Conservation (phyloP, 129 eudicot genomes). For the Artemisia argyi region DNA sequence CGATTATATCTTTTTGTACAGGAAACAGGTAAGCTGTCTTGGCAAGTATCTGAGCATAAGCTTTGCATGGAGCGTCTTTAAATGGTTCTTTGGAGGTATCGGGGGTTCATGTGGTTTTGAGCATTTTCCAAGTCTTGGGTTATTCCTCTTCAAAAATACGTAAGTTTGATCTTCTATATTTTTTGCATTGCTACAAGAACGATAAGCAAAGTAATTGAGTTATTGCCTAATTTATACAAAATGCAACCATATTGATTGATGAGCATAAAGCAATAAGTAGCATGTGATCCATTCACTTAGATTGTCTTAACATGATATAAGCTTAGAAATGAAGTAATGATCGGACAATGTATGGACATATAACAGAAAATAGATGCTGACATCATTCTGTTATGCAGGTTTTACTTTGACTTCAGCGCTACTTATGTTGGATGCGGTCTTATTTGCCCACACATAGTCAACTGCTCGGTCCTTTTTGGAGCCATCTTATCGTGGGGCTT, state of each 20-base stretch:
- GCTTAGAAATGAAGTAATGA: too few species aligned
- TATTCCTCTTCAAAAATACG: constrained; percentile 18
- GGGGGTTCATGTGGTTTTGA: constrained; percentile 28
- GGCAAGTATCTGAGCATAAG: constrained; percentile 24
- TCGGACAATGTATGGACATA: too few species aligned
- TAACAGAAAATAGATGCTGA: too few species aligned
- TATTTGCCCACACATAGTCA: constrained; percentile 92
- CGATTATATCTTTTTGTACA: constrained; percentile 20
- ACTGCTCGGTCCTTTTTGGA: constrained; percentile 85
- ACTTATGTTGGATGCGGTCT: constrained; percentile 98
- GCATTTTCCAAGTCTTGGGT: constrained; percentile 24
- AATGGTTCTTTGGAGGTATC: constrained; percentile 29
- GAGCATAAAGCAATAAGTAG: too few species aligned
- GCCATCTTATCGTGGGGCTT: constrained; percentile 95
- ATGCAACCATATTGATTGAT: too few species aligned
- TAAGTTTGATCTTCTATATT: background rate
- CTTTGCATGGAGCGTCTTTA: constrained; percentile 24
- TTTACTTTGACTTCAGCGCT: constrained; percentile 93
- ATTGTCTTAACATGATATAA: too few species aligned
- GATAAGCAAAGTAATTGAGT: background rate
- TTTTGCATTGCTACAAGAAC: background rate
- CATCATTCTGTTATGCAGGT: constrained; percentile 45
- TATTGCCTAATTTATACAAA: background rate
- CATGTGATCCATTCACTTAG: too few species aligned
- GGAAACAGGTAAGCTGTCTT: constrained; percentile 66